Percentiles rank a stretch among this genome's conserved stretches.
Conservation (phyloP, 805 yeast genomes). For the Lipomyces starkeyi region DNA sequence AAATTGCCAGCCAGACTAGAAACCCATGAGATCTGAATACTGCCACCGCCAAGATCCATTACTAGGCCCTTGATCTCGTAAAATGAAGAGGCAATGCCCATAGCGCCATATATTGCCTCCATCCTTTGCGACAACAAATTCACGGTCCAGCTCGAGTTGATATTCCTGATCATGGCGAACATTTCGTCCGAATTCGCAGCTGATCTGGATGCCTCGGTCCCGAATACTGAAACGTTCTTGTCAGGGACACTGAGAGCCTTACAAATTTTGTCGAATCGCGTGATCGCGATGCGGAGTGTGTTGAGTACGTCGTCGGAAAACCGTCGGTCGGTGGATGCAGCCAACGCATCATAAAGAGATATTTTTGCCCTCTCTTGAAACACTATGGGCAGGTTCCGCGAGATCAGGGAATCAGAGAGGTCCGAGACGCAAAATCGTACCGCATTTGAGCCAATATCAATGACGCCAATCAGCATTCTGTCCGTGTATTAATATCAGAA, state of each 20-base stretch:
- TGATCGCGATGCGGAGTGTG: slow-evolving; percentile 68
- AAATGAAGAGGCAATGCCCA: slow-evolving; percentile 77
- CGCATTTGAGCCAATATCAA: slow-evolving; percentile 80
- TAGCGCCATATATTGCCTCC: slow-evolving; percentile 71
- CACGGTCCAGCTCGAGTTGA: slow-evolving; percentile 67
- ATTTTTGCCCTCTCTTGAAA: slow-evolving; percentile 76
- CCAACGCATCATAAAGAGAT: slow-evolving; percentile 62
- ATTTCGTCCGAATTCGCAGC: slow-evolving; percentile 69
- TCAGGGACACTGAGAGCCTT: slow-evolving; percentile 72
- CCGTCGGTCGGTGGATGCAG: slow-evolving; percentile 17
- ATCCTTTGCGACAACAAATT: slow-evolving; percentile 63
- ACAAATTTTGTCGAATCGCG: slow-evolving; percentile 71
- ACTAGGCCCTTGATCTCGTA: slow-evolving; percentile 69
- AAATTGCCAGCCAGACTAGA: slow-evolving; percentile 61
- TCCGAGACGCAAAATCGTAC: slow-evolving; percentile 75
- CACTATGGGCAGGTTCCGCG: slow-evolving; percentile 77
- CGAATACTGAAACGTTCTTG: slow-evolving; percentile 65
- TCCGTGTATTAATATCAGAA: not conserved
- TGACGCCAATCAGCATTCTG: slow-evolving; percentile 54
- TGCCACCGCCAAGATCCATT: slow-evolving; percentile 77
- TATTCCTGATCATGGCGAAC: slow-evolving; percentile 59
- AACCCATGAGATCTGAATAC: slow-evolving; percentile 74
- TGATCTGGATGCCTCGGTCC: slow-evolving; percentile 76
- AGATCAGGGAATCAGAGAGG: slow-evolving; percentile 64
- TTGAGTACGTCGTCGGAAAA: slow-evolving; percentile 55